Conservation (phyloP, 495 filamentous ascomycete genomes). For the Viridothelium virens region DNA sequence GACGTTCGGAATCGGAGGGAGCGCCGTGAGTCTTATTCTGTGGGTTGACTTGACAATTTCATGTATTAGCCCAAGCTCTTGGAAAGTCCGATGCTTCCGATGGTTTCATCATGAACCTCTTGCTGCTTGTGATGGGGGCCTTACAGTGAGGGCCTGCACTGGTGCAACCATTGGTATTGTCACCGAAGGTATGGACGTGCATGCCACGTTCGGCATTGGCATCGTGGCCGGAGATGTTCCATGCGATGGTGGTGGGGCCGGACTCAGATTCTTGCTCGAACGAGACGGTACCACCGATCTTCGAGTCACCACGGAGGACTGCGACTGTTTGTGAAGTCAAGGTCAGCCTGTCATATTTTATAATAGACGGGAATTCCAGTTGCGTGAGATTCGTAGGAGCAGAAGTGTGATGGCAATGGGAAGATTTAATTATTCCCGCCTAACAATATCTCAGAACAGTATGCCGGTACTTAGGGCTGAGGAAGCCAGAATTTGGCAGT, state of each 20-base stretch:
- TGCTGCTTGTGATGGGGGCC: slow-evolving; percentile 27
- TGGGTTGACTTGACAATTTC: slow-evolving; percentile 69
- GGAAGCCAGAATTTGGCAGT: too few species aligned
- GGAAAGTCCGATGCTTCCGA: slow-evolving; percentile 7
- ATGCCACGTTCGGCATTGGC: slow-evolving; percentile 92
- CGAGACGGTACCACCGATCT: slow-evolving; percentile 81
- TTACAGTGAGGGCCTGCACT: slow-evolving; percentile 93
- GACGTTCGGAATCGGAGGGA: slow-evolving; percentile 70
- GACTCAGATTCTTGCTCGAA: slow-evolving; percentile 85
- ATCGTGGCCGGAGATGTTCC: slow-evolving; percentile 88
- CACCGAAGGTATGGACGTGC: slow-evolving; percentile 97
- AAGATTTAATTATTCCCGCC: too few species aligned
- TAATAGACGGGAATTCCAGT: too few species aligned
- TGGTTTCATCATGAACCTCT: neutral
- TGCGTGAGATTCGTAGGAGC: too few species aligned
- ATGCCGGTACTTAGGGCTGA: too few species aligned
- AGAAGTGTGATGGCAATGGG: too few species aligned
- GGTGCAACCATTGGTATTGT: slow-evolving; percentile 99
- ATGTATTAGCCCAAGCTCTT: neutral
- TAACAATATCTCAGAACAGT: too few species aligned
- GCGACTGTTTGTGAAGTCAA: slow-evolving; percentile 53
- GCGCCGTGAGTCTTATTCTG: slow-evolving; percentile 84
- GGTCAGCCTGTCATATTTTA: neutral
- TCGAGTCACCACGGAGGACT: slow-evolving; percentile 94
- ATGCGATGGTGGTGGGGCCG: slow-evolving; percentile 74